A percentile compares a stretch with the other conserved stretches of the same genome.
These are phyloP conservation scores for Pseudoperonospora humuli DNA, from an alignment of 352 stramenopile genomes.

Conservation along the genomic window DNA sequence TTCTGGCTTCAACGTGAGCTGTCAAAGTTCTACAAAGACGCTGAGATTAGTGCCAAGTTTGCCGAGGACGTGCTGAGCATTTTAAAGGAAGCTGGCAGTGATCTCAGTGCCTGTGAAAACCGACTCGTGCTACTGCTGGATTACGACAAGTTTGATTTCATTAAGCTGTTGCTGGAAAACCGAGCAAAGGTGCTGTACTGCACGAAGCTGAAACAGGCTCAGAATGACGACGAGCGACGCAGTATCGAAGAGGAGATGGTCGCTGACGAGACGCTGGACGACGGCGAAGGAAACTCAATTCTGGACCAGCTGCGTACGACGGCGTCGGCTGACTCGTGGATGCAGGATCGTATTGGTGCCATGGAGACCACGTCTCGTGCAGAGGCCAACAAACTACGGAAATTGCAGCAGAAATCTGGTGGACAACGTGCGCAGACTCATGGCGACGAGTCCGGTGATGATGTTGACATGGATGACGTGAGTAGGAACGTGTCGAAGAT, in stretches of 20 bases:
- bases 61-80: slow-evolving; percentile 87
- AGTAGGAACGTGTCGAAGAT: slow-evolving; percentile 13
- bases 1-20: slow-evolving; percentile 97
- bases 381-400: slow-evolving; percentile 75
- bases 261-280: slow-evolving; percentile 56
- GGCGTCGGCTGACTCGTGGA: slow-evolving; percentile 91
- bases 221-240: slow-evolving; percentile 87
- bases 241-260: slow-evolving; percentile 89
- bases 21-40: slow-evolving; percentile 93
- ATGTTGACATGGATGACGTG: slow-evolving; percentile 47
- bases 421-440: slow-evolving; percentile 6
- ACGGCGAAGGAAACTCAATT: slow-evolving; percentile 86
- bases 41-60: slow-evolving; percentile 87
- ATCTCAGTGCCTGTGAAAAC: slow-evolving; percentile 93
- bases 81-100: slow-evolving; percentile 50
- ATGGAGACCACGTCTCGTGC: slow-evolving; percentile 80
- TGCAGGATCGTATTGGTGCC: slow-evolving; percentile 85
- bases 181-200: slow-evolving; percentile 94
- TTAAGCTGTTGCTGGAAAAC: slow-evolving; percentile 96
- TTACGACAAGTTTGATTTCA: slow-evolving; percentile 99
- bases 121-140: slow-evolving; percentile 94
- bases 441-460: slow-evolving; percentile 31
- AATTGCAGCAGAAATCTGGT: slow-evolving; percentile 54
- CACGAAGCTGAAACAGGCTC: slow-evolving; percentile 94
- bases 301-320: slow-evolving; percentile 87